Conservation (phyloP, 495 filamentous ascomycete species). For the Penicillium bovifimosum region DNA sequence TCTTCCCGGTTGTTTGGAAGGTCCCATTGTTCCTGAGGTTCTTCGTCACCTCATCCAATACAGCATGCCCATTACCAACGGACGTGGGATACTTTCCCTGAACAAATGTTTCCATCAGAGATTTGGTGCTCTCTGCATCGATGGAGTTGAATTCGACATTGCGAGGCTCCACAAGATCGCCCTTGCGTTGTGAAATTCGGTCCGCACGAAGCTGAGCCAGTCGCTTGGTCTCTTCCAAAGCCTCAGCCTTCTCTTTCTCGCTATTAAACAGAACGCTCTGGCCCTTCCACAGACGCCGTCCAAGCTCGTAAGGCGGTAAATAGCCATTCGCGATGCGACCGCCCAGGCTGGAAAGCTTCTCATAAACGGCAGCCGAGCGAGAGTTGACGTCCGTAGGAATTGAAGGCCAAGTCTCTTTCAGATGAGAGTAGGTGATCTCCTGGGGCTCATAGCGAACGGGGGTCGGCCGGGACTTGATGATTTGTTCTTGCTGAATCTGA, state of each 20-base stretch:
- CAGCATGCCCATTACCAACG: slow-evolving; percentile 15
- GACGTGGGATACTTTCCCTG: slow-evolving; percentile 40
- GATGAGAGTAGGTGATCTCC: slow-evolving; percentile 21
- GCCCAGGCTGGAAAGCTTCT: slow-evolving; percentile 34
- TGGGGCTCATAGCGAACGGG: slow-evolving; percentile 35
- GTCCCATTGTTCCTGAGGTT: slow-evolving; percentile 43
- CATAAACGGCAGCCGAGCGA: slow-evolving; percentile 28
- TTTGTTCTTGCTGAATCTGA: slow-evolving; percentile 27
- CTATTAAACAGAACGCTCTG: slow-evolving; percentile 38
- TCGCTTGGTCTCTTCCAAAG: slow-evolving; percentile 32
- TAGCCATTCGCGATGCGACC: slow-evolving; percentile 38
- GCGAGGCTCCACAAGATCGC: slow-evolving; percentile 35
- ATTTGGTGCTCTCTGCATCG: slow-evolving; percentile 51
- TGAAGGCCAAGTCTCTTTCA: slow-evolving; percentile 42
- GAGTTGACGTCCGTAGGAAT: slow-evolving; percentile 31
- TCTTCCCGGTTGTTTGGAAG: slow-evolving; percentile 39
- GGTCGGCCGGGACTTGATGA: slow-evolving; percentile 24
- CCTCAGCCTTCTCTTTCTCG: slow-evolving; percentile 36
- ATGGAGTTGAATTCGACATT: slow-evolving; percentile 38
- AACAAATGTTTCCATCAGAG: slow-evolving; percentile 69
- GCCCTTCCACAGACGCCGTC: slow-evolving; percentile 35
- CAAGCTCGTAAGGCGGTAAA: slow-evolving; percentile 35
- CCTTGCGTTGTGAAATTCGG: slow-evolving; percentile 37
- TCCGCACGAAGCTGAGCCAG: slow-evolving; percentile 36
- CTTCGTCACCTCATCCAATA: slow-evolving; percentile 32